Evolutionary conservation across 495 filamentous ascomycete species (phyloP), one percentile per base, ranked within the genome.

Genomic region (Penicillium longicatenatum): DNA sequence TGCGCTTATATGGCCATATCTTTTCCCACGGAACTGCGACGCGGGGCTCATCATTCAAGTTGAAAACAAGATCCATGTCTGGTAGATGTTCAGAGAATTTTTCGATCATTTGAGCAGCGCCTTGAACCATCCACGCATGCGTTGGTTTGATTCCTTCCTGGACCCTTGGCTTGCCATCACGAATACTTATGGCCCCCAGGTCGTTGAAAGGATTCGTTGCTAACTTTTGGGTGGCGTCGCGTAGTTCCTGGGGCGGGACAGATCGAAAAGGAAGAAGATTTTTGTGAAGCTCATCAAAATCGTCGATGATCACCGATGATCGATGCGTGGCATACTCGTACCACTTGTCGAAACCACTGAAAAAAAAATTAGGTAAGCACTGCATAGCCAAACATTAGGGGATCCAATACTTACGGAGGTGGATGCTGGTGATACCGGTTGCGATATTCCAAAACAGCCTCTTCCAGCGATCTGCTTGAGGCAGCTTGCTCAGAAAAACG

Each of bases 61-160:
- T 95, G 72, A 95, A 86, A 0, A 88, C 86, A 35, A 95, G 71
- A 57, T 91, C 87, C 89, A 95, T 90, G 51, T 90, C 82, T 1
- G 89, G 90, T 6, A 95, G 79, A 61, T 87, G 78, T 56, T 87
- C 61, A n/a, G 80, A 78, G 54, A 93, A 93, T 1, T 79, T 72
- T 35, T 85, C 77, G 42, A 92, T 86, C 76, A 91, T 85, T 0
- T 80, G 73, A 14, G 79, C 78, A 26, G 89, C 80, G 33, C 81
- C 83, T 24, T 76, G 67, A 14, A 87, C 76, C 74, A 73, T 87
- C 84, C 71, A 89, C 29, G 66, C 79, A 72, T 70, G 74, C 14
- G 73, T 85, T 63, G 65, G 85, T 62, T 70, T 69, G 57, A 77
- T 71, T 51, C 78, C 61, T 47, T 78, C 72, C 58, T 79, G 75